Evolutionary conservation across 306 rosid species (phyloP), one percentile per base, ranked within the genome.

Genomic region (Cucumis melo): DNA sequence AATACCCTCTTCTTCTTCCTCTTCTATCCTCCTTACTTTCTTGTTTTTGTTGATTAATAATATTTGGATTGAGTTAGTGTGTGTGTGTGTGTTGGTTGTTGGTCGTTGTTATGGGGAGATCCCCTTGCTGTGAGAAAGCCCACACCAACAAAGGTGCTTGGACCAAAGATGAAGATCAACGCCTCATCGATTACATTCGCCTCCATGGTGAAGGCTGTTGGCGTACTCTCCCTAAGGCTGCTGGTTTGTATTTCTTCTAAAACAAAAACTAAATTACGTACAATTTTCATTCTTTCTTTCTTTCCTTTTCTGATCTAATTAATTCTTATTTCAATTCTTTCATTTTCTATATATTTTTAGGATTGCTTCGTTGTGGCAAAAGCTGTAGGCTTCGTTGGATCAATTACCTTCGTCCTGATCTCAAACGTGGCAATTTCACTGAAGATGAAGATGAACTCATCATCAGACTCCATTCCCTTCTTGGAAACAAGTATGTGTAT

Each of bases 141-240:
- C 95, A 90, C 73, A 90, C 90, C 76, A 90, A 88, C 80, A 90
- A 88, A 78, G 95, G 92, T 5, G 90, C 95, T 6, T 90, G 95
- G 95, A 88, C 95, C 76, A 87, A 83, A 80, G 95, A 90, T 4
- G 95, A 90, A 79, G 95, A 90, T 71, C 95, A 88, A 51, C 92
- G 89, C 81, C 89, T 90, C 27, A 81, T 88, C 56, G 89, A 90
- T 54, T 83, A 90, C 79, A 87, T 90, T 70, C 90, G 92, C 55
- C 20, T 79, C 77, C 95, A 87, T 13, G 95, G 95, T 44, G 92
- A 90, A 66, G 95, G 95, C n/a, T 86, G 89, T 75, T 90, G 95
- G 95, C 92, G 95, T 5, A 87, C 92, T 73, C 95, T 90, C 55
- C 95, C 95, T 19, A 88, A 85, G 77, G 77, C 88, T 19, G 95